phyloP scores from a whole-genome alignment of 2,329 filamentous ascomycete genomes.

The Exophiala dermatitidis region DNA sequence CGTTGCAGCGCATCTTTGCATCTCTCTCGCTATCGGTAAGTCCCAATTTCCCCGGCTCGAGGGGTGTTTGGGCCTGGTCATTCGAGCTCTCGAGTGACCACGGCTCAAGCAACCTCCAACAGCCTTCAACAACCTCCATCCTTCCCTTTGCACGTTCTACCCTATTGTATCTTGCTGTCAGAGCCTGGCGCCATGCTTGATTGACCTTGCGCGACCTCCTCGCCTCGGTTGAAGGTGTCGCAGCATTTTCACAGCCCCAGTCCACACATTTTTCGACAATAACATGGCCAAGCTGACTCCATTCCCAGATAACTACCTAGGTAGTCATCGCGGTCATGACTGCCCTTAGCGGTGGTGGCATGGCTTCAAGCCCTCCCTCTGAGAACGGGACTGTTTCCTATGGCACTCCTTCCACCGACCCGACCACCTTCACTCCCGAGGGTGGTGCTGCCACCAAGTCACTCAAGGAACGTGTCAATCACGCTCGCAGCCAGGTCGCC shows the following conservation, averaged over 20 bases:
- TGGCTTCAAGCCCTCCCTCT: slow-evolving; percentile 20
- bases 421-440: slow-evolving; percentile 59
- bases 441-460: slow-evolving; percentile 33
- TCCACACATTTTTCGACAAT: no score
- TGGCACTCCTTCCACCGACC: slow-evolving; percentile 57
- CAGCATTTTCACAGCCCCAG: no score
- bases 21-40: slow-evolving; percentile 15
- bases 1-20: neutral
- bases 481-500: no score
- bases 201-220: no score
- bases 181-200: no score
- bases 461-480: neutral
- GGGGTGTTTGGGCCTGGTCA: neutral
- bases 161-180: no score
- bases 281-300: no score
- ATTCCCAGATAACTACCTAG: neutral
- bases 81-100: neutral
- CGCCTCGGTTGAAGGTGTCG: no score
- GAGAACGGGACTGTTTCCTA: slow-evolving; percentile 30
- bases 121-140: no score
- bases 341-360: slow-evolving; percentile 6
- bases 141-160: no score
- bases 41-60: neutral
- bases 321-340: slow-evolving; percentile 9
- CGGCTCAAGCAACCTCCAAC: neutral